These are phyloP conservation scores for Puccinia polysora DNA, from an alignment of 1,284 basidiomycete genomes.

Conservation along the genomic window DNA sequence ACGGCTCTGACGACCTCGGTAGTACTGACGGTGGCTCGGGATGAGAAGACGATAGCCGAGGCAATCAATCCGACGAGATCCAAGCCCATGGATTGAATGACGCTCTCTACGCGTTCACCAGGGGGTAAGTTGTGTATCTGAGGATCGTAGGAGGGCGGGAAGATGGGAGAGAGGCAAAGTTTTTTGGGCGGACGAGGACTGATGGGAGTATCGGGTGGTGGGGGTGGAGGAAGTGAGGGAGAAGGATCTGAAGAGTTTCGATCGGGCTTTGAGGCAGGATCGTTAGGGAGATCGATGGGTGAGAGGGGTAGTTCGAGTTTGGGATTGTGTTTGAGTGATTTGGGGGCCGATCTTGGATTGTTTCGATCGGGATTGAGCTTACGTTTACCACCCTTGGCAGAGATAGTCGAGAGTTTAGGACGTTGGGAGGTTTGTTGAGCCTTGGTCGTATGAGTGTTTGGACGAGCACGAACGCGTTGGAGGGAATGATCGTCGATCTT, in stretches of 20 bases:
- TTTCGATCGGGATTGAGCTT: background rate
- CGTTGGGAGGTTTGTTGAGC: too few relatives aligned
- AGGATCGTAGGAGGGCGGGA: background rate
- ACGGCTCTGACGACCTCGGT: slow-evolving; percentile 37
- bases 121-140: slow-evolving; percentile 23
- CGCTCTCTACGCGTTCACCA: slow-evolving; percentile 1
- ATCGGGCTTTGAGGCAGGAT: background rate
- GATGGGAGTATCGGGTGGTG: background rate
- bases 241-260: background rate
- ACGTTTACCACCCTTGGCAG: background rate
- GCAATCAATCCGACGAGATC: slow-evolving; percentile 38
- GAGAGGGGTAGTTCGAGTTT: background rate
- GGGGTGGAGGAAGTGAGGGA: background rate
- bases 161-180: slow-evolving; percentile 16
- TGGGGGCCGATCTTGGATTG: too few relatives aligned
- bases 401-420: background rate
- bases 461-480: slow-evolving; percentile 1
- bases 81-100: slow-evolving; percentile 24
- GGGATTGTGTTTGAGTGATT: too few relatives aligned
- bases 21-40: slow-evolving; percentile 40
- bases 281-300: background rate
- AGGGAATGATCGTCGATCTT: slow-evolving; percentile 21
- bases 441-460: background rate
- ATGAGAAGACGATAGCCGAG: slow-evolving; percentile 41
- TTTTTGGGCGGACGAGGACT: background rate